Base-by-base conservation (phyloP, 140 eudicot genomes). In the Cichorium intybus region DNA sequence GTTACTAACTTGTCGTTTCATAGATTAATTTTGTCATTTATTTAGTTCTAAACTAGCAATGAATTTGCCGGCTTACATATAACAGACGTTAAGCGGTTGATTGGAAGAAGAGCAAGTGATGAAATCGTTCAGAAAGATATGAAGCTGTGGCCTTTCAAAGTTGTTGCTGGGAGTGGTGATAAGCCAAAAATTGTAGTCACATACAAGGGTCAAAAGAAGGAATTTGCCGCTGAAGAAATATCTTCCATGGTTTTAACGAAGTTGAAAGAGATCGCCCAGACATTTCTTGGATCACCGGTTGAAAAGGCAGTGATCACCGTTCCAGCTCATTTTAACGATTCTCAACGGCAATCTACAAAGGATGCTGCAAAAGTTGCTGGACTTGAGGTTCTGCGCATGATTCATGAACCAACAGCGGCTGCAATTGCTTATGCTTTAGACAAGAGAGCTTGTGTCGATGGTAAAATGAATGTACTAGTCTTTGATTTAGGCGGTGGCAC, bases 401-500 rank as follows among this genome's bases (percentile, higher is more conserved):
- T 41, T 41, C 14, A 41, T 15, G 48, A 41, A 15, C 48, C 48
- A 1, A 41, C 48, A 3, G 48, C 48, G 1, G 18, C 48, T 41
- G 48, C 48, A 41, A 41, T 41, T 11, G 18, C 48, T 0, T 41
- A 41, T 12, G 6, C 48, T 14, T 18, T 41, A 2, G 48, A 41
- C 0, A 41, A 41, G 48, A 41, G 48, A 41, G 48, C 48, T 4
- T 41, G 48, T 15, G 33, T 55, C 1, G 62, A 56, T n/a, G 23
- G 62, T 4, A 7, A 56, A 29, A 56, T 56, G 62, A 56, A 56
- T 56, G 62, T 56, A n/a, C 4, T 56, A 0, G 62, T 56, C 2
- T 56, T 56, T 56, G 62, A 56, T 6, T 14, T 56, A 2, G 43
- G 62, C 28, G 62, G 62, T n/a, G 62, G 62, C 6, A 56, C 62